Percentiles rank a stretch among this genome's conserved stretches.
Evolutionary conservation across 2,329 filamentous ascomycete genomes (phyloP).

Genomic region (Pseudocercospora musae): DNA sequence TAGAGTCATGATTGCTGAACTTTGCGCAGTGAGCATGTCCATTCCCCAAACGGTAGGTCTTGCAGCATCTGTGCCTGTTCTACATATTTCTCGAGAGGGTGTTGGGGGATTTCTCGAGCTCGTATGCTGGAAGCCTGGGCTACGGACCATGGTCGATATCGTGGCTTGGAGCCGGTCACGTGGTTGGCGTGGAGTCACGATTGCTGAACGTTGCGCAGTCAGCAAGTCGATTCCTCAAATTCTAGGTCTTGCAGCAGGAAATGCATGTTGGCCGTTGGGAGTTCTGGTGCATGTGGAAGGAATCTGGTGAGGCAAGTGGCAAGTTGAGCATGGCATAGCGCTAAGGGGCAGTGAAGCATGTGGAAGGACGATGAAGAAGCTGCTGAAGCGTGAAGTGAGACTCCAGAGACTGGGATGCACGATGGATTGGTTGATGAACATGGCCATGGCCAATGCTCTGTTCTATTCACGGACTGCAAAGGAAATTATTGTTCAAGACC

Average conservation of each 20-base stretch:
- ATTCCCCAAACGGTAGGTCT: too few relatives aligned
- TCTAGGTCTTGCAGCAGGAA: background rate
- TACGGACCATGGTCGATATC: background rate
- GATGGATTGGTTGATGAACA: background rate
- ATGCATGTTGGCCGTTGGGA: background rate
- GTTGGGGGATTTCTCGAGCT: background rate
- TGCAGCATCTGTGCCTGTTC: background rate
- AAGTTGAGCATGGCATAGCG: background rate
- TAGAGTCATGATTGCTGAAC: background rate
- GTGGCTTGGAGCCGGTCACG: background rate
- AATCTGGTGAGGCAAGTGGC: background rate
- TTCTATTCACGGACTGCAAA: background rate
- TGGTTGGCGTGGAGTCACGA: background rate
- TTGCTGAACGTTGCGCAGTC: too few relatives aligned
- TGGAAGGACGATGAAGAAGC: background rate
- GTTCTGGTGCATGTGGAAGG: background rate
- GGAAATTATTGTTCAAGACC: background rate
- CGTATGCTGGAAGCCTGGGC: background rate
- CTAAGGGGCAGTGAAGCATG: background rate
- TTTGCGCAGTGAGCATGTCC: too few relatives aligned
- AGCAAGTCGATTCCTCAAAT: background rate
- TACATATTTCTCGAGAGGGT: background rate
- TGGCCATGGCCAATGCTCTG: background rate
- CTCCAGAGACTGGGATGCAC: background rate
- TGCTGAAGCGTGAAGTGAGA: background rate